Evolutionary conservation across 2,329 filamentous ascomycete species (phyloP).

Genomic region (Passalora sequoiae): DNA sequence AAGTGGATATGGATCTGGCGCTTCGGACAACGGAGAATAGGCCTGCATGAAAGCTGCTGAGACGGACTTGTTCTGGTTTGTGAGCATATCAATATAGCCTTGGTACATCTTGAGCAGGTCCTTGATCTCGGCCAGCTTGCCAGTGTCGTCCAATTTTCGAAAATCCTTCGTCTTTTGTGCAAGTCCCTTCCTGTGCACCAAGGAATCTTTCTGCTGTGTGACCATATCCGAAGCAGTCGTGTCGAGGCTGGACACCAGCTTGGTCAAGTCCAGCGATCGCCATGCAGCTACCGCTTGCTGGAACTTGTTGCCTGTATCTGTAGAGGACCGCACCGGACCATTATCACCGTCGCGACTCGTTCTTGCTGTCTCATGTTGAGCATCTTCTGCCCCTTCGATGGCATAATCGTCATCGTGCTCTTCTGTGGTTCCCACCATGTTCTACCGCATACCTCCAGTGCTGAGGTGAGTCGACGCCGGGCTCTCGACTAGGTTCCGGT

Average conservation of each 20-base stretch:
- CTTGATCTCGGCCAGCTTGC: slow-evolving; percentile 85
- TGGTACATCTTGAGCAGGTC: slow-evolving; percentile 84
- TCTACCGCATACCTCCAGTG: slow-evolving; percentile 4
- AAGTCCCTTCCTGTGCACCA: slow-evolving; percentile 90
- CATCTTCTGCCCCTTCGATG: slow-evolving; percentile 33
- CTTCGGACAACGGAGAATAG: slow-evolving; percentile 90
- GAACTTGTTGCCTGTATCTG: slow-evolving; percentile 78
- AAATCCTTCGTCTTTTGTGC: slow-evolving; percentile 99
- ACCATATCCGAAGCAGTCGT: slow-evolving; percentile 94
- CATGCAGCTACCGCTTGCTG: slow-evolving; percentile 93
- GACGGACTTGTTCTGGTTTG: slow-evolving; percentile 90
- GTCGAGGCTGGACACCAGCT: slow-evolving; percentile 78
- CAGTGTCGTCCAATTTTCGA: slow-evolving; percentile 81
- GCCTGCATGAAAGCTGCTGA: slow-evolving; percentile 89
- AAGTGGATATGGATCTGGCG: slow-evolving; percentile 90
- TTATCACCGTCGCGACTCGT: slow-evolving; percentile 7
- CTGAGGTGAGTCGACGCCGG: too few relatives aligned
- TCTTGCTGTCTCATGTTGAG: slow-evolving; percentile 1
- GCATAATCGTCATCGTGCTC: slow-evolving; percentile 14
- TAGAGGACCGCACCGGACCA: slow-evolving; percentile 5
- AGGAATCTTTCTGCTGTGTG: slow-evolving; percentile 86
- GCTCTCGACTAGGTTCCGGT: too few relatives aligned
- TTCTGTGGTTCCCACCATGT: slow-evolving; percentile 22
- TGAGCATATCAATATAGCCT: slow-evolving; percentile 91
- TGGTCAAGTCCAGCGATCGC: slow-evolving; percentile 86